Base-by-base conservation (phyloP, 164 flowering plant species). In the Santalum album region DNA sequence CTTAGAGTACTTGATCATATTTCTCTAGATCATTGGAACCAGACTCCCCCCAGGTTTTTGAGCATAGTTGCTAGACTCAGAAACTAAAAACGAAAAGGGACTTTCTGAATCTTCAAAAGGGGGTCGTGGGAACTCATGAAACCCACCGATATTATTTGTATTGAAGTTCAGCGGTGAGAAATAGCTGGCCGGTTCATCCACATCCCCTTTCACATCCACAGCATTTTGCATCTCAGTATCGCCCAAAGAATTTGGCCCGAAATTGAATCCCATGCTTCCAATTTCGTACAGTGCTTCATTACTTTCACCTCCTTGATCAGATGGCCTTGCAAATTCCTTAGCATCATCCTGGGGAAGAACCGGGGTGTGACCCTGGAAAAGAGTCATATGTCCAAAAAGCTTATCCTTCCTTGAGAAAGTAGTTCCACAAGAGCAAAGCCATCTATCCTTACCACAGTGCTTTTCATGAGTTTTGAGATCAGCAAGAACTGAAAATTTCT, bases 351-450 rank as follows among this genome's bases (percentile, higher is more conserved):
- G 49, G 18, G 90, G 84, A 61, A 82, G 78, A 11, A 86, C 96
- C n/a, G 97, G 96, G 47, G 94, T 75, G 60, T 90, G 97, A 51
- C 97, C 97, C 67, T 78, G 83, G 67, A 90, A 90, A 19, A 87
- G 69, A 32, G 87, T 77, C 38, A 87, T 83, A 65, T 87, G 97
- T 21, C 97, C 97, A 61, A 85, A 81, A 42, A 90, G 81, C 79
- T 90, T 90, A 63, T 90, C 97, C 71, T 90, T 87, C 57, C 97
- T 78, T 1, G 97, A 90, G 73, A 90, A 90, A 1, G 91, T 87
- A 7, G 96, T 85, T 27, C 97, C 97, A 69, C 97, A 87, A 16
- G 96, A 85, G 61, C 97, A 90, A 42, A 79, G 75, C 96, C 97
- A 90, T 59, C 77, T 85, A 29, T 81, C 77, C 47, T 76, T 79